phyloP scores from a whole-genome alignment of 768 basidiomycete genomes.

The Nidularia pulvinata region DNA sequence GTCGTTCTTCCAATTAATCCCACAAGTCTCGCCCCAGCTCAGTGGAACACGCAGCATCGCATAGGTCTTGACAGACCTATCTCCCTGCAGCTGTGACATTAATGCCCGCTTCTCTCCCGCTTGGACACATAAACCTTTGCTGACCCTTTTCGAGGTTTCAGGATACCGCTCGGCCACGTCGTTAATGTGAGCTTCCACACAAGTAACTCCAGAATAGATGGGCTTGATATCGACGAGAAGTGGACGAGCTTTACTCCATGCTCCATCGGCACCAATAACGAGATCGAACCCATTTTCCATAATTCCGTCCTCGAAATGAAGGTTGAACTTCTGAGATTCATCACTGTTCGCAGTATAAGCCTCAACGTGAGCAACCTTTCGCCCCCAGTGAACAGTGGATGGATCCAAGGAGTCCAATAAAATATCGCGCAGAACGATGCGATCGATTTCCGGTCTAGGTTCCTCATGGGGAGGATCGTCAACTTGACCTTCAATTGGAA shows the following conservation, averaged over 20 bases:
- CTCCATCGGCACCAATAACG: conserved; percentile 26
- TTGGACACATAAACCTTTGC: conserved; percentile 21
- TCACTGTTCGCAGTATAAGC: not conserved
- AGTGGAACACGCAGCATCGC: conserved; percentile 1
- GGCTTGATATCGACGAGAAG: conserved; percentile 24
- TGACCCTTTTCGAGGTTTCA: conserved; percentile 16
- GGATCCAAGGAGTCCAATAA: conserved; percentile 18
- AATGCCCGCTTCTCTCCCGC: conserved; percentile 18
- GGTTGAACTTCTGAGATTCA: conserved; percentile 5
- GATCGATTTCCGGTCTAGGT: conserved; percentile 19
- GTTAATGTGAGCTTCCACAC: conserved; percentile 9
- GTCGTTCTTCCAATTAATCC: conserved; percentile 5
- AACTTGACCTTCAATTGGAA: not conserved
- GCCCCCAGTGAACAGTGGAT: conserved; percentile 13
- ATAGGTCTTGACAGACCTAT: conserved; percentile 6
- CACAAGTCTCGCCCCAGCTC: conserved; percentile 6
- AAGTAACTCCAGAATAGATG: conserved; percentile 25
- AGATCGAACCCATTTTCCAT: conserved; percentile 11
- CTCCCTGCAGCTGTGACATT: conserved; percentile 24
- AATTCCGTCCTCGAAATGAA: conserved; percentile 6
- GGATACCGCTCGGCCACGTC: conserved; percentile 14
- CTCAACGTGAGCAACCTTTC: conserved; percentile 9
- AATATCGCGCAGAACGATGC: conserved; percentile 15
- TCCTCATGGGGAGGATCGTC: not conserved
- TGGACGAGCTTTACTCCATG: conserved; percentile 33